Evolutionary conservation across 2,329 filamentous ascomycete genomes (phyloP), one percentile per base, ranked within the genome.

Genomic region (Ophiostoma ips): DNA sequence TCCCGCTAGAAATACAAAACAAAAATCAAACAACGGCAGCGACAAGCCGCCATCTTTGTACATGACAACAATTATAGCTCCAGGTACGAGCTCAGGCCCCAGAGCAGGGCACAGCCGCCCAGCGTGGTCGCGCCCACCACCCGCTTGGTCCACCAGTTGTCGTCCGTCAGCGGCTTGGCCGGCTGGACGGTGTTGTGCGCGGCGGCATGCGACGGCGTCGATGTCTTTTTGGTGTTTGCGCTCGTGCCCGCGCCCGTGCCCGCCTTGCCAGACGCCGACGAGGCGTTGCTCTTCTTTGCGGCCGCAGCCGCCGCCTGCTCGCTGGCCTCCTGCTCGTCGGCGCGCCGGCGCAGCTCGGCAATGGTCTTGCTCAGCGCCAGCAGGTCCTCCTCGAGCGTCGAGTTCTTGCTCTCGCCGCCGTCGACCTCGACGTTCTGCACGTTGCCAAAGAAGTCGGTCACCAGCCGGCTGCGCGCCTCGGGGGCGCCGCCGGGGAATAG

Each of bases 361-460:
- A 83, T 83, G 35, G 75, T 79, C 66, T 71, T 75, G 61, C 85
- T 84, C 45, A 95, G 73, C n/a, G 81, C 77, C 33, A 84, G 68
- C 53, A 95, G 66, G 59, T 95, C 88, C 57, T 89, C 82, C 46
- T 81, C 79, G 43, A 79, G 73, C 35, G 68, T 75, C 49, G 70
- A 67, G 53, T 74, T 76, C 52, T 75, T 72, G 41, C 35, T 33
- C 38, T 34, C 31, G 24, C 37, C 40, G 24, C 73, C 73, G 57
- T 92, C 86, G 3, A 96, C 90, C 66, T 96, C 92, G 3, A 98
- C 89, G 58, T 90, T 94, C 64, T 98, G 92, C 13, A 96, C 88
- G 63, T 96, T 98, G 21, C 92, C 92, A 56, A 98, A 96, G 68
- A 98, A 98, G 63, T 98, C 92, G 59, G 94, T 94, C 37, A 98